phyloP scores from a whole-genome alignment of 768 basidiomycete species.

The Lactarius pseudohatsudake region DNA sequence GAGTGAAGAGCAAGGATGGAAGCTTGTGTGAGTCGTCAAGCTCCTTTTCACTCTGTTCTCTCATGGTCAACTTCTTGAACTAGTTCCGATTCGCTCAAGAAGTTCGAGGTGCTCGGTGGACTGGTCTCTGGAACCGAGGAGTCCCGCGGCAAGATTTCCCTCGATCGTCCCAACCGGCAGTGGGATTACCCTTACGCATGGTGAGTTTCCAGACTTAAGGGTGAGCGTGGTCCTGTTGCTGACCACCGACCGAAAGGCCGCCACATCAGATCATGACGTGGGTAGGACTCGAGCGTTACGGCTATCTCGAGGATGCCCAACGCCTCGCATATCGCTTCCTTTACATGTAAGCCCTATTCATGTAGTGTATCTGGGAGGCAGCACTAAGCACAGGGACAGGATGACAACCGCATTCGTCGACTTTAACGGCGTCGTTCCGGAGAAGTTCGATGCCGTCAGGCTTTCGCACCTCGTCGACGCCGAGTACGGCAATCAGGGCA shows the following conservation, averaged over 20 bases:
- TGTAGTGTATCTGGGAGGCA: not conserved
- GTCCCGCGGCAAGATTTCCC: slow-evolving; percentile 91
- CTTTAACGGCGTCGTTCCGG: slow-evolving; percentile 97
- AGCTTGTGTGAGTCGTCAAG: slow-evolving; percentile 71
- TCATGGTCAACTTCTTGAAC: not conserved
- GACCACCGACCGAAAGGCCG: slow-evolving; percentile 51
- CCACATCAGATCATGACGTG: slow-evolving; percentile 98
- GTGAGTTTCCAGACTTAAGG: slow-evolving; percentile 36
- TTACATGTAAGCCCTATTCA: slow-evolving; percentile 71
- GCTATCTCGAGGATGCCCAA: slow-evolving; percentile 90
- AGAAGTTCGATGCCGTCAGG: slow-evolving; percentile 98
- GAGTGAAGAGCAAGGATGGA: slow-evolving; percentile 92
- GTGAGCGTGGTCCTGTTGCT: slow-evolving; percentile 25
- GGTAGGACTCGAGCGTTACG: slow-evolving; percentile 96
- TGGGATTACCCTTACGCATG: slow-evolving; percentile 97
- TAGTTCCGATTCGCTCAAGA: slow-evolving; percentile 83
- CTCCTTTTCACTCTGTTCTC: not conserved
- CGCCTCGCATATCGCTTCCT: slow-evolving; percentile 93
- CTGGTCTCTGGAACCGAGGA: slow-evolving; percentile 96
- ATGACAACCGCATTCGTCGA: slow-evolving; percentile 95
- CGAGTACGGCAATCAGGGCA: slow-evolving; percentile 93
- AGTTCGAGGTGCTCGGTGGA: slow-evolving; percentile 96
- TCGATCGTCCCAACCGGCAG: slow-evolving; percentile 96
- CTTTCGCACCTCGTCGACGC: slow-evolving; percentile 95
- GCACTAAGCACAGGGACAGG: slow-evolving; percentile 42